Conservation (phyloP, 768 basidiomycete genomes). For the Mycena vulgaris region DNA sequence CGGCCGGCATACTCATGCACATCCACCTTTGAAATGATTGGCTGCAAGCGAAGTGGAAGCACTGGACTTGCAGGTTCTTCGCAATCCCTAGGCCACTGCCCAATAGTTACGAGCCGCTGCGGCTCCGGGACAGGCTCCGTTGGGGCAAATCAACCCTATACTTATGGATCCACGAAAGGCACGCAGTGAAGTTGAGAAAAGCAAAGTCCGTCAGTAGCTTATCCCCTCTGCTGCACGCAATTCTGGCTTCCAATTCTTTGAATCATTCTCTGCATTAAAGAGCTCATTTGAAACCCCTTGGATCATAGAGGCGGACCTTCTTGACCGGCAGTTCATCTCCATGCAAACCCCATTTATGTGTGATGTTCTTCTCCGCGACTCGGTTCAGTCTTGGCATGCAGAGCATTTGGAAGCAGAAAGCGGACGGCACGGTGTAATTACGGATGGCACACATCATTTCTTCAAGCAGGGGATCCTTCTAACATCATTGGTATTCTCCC, state of each 20-base stretch:
- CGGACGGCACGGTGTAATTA: conserved; percentile 11
- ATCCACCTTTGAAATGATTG: neutral
- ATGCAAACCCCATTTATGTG: conserved; percentile 23
- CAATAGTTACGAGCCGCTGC: conserved; percentile 13
- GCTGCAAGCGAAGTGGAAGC: neutral
- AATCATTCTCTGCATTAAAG: conserved; percentile 1
- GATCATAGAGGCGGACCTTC: conserved; percentile 7
- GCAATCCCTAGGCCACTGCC: neutral
- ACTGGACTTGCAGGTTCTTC: conserved; percentile 2
- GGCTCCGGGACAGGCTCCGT: neutral
- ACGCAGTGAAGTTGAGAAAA: conserved; percentile 2
- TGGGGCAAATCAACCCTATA: neutral
- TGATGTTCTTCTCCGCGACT: conserved; percentile 10
- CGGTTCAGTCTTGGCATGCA: conserved; percentile 3
- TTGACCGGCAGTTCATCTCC: conserved; percentile 1
- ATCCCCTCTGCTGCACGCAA: neutral
- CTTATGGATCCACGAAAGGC: conserved; percentile 6
- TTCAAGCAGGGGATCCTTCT: conserved; percentile 19
- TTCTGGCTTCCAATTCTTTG: conserved; percentile 3
- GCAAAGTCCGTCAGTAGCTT: conserved; percentile 5
- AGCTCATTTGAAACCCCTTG: conserved; percentile 12
- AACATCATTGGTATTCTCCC: conserved; percentile 1
- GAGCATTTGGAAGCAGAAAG: conserved; percentile 13
- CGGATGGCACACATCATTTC: conserved; percentile 14
- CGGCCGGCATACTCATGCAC: neutral